Conservation (phyloP, 305 asterid genomes). For the Lippia alba region DNA sequence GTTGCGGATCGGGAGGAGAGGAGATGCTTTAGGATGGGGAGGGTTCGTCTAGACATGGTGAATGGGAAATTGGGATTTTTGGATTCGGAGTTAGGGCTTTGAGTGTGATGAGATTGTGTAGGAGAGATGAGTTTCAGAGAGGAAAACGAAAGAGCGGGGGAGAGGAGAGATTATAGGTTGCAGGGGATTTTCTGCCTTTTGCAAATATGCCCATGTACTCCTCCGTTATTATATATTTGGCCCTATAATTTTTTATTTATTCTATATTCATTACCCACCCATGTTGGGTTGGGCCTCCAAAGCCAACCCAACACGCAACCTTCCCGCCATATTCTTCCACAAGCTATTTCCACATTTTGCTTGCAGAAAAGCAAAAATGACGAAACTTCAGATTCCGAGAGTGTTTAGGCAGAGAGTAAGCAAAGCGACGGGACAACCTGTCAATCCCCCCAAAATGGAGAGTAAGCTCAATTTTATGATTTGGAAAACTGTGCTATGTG, state of each 20-base stretch:
- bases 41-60: slow-evolving; percentile 47
- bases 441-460: too few relatives aligned
- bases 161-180: background rate
- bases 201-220: slow-evolving; percentile 14
- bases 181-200: slow-evolving; percentile 19
- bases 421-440: too few relatives aligned
- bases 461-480: too few relatives aligned
- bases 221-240: background rate
- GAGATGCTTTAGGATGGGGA: slow-evolving; percentile 53
- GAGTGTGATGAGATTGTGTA: slow-evolving; percentile 3
- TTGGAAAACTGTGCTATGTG: too few relatives aligned
- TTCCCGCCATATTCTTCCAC: too few relatives aligned
- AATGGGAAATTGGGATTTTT: background rate
- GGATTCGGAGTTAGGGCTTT: slow-evolving; percentile 14
- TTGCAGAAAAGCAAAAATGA: too few relatives aligned
- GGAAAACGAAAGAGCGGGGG: slow-evolving; percentile 20
- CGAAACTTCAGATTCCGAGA: too few relatives aligned
- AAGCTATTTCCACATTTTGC: too few relatives aligned
- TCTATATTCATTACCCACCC: too few relatives aligned
- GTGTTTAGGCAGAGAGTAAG: too few relatives aligned
- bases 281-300: too few relatives aligned
- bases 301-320: too few relatives aligned
- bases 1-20: slow-evolving; percentile 10
- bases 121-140: background rate
- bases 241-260: background rate